Base-by-base conservation (phyloP, 2,329 filamentous ascomycete species). In the Fusarium lateritium region DNA sequence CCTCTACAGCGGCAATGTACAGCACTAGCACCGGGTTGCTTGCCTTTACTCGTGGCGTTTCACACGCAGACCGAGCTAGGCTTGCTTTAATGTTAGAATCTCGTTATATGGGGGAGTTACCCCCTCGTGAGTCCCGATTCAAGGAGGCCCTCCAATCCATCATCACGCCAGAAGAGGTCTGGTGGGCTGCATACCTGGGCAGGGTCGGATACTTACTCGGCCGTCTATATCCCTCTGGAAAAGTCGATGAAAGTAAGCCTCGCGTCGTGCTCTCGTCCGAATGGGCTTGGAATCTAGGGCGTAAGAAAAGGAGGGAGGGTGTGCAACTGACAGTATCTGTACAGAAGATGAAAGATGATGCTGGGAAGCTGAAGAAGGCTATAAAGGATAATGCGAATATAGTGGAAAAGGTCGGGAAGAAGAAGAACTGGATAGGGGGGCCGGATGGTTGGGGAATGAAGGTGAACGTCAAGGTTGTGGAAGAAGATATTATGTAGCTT, bases 381-480 rank as follows among this genome's bases (percentile, higher is more conserved):
- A 34, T 65, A 3, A 42, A 31, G 14, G 62, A 63, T 14, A 53
- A 65, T 43, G 62, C 63, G 2, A 65, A 59, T 2, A 58, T 65
- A 28, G 62, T 63, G 40, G 62, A 65, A 24, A 65, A 58, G 33
- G 51, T 65, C 14, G 58, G 62, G 3, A 65, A 63, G 44, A 63
- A 65, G 34, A 65, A 58, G 44, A 65, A 65, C 24, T 65, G 62
- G 62, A 50, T 47, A 6, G 62, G 62, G 46, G 62, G 62, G n/a
- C 46, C 24, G 13, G 28, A 63, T 43, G 62, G 62, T 5, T 65
- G 62, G 62, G 62, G 62, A 2, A 54, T 65, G 43, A 65, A 65
- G 31, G 62, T 65, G 1, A 53, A 63, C n/a, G 28, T 65, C 1
- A 58, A 46, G 44, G 49, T 65, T 43, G 58, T 65, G 2, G 62